Base-by-base conservation (phyloP, 352 stramenopile genomes). In the Poterioochromonas sp. region DNA sequence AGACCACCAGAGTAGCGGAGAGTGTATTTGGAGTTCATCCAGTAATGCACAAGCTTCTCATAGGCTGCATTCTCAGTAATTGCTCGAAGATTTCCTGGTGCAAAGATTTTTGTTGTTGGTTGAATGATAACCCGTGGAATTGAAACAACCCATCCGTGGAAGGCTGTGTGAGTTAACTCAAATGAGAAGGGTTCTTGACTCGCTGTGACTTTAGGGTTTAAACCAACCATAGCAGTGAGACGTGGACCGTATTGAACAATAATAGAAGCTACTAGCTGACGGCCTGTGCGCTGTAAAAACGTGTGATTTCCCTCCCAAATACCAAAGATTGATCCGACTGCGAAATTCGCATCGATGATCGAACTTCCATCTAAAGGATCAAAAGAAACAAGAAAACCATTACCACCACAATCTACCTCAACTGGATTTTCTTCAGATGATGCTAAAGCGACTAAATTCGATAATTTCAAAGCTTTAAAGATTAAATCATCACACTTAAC, bases 341-440 rank as follows among this genome's bases (percentile, higher is more conserved):
- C 84, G 60, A 91, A 91, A 80, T 91, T 91, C 2, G 87, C 85
- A 80, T 89, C 86, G 79, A 91, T 89, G 62, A 91, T 88, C 49
- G 79, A 86, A 11, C 82, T 87, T 69, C 87, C 87, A 83, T 91
- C 87, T 63, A 91, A 82, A 26, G 87, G 87, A 82, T 91, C 87
- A 79, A 89, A 91, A n/a, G 80, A 85, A 22, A 91, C 74, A 5
- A 84, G 88, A 58, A 83, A 85, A 0, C 82, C 80, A 29, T 69
- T 20, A 22, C 41, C 80, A 49, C n/a, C 18, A 34, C 79, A 76
- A 41, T 51, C n/a, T 22, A 62, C 37, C 35, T 79, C 39, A 20
- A 41, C 40, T 26, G 77, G 73, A 37, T 64, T 79, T 60, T 83
- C 79, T 76, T 82, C 77, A 29, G 63, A 81, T 11, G 44, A 47